A percentile compares a stretch with the other conserved stretches of the same genome.
These are phyloP conservation scores for Phylloboletellus chloephorus DNA, from an alignment of 1,284 basidiomycete species.

Conservation along the genomic window DNA sequence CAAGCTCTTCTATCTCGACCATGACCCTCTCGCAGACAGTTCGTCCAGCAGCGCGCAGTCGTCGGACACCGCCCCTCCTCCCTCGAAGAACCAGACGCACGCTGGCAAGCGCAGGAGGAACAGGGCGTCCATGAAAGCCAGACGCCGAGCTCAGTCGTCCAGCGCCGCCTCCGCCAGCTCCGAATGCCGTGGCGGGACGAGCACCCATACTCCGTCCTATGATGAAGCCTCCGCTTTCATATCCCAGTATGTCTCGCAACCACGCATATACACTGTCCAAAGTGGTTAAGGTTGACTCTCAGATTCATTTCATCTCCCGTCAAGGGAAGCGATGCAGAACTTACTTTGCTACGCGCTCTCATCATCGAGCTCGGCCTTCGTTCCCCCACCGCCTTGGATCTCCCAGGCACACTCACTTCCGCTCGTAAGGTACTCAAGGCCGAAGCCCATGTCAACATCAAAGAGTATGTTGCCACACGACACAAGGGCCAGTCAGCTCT, in stretches of 20 bases:
- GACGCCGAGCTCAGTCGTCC: slow-evolving; percentile 2
- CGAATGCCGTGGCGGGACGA: slow-evolving; percentile 7
- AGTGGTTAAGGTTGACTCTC: neutral
- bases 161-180: slow-evolving; percentile 7
- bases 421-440: slow-evolving; percentile 61
- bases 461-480: slow-evolving; percentile 65
- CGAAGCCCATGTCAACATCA: slow-evolving; percentile 62
- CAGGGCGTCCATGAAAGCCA: slow-evolving; percentile 1
- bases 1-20: slow-evolving; percentile 14
- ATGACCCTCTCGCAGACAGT: slow-evolving; percentile 6
- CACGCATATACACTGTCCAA: neutral
- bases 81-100: neutral
- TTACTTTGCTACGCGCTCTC: slow-evolving; percentile 48
- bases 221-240: slow-evolving; percentile 29
- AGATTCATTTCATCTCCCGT: slow-evolving; percentile 24
- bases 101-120: slow-evolving; percentile 1
- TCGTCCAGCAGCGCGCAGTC: slow-evolving; percentile 10
- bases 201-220: slow-evolving; percentile 19
- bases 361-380: slow-evolving; percentile 53
- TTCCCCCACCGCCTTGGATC: slow-evolving; percentile 30
- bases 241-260: slow-evolving; percentile 18
- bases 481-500: slow-evolving; percentile 58
- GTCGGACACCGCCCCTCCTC: slow-evolving; percentile 2
- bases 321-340: slow-evolving; percentile 38
- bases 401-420: slow-evolving; percentile 54